phyloP scores from a whole-genome alignment of 2,329 filamentous ascomycete species.

The Colletotrichum eleusines region DNA sequence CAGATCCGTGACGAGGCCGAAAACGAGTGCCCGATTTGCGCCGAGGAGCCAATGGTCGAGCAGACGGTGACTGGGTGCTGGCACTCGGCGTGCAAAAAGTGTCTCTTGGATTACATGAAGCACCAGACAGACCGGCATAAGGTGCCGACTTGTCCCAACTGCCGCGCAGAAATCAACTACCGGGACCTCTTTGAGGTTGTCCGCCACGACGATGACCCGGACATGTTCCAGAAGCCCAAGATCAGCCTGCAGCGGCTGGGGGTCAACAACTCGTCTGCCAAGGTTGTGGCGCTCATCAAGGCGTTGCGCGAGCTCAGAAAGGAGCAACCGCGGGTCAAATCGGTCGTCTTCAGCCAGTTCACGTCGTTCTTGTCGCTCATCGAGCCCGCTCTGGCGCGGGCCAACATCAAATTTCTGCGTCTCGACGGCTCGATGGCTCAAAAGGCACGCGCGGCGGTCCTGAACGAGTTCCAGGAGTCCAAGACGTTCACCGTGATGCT shows the following conservation, averaged over 20 bases:
- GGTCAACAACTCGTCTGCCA: constrained; percentile 81
- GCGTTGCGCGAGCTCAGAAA: constrained; percentile 78
- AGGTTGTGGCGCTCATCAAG: constrained; percentile 83
- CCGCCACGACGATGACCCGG: constrained; percentile 75
- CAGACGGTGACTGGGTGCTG: constrained; percentile 96
- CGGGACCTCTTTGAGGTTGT: constrained; percentile 94
- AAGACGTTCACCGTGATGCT: constrained; percentile 79
- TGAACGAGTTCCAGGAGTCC: constrained; percentile 76
- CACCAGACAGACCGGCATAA: constrained; percentile 84
- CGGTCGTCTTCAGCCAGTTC: constrained; percentile 96
- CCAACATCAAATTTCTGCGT: constrained; percentile 83
- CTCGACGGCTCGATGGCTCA: constrained; percentile 93
- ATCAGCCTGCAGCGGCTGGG: constrained; percentile 73
- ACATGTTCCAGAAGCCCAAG: constrained; percentile 60
- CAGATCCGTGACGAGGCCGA: constrained; percentile 92
- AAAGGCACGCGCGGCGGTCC: constrained; percentile 82
- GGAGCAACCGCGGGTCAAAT: constrained; percentile 79
- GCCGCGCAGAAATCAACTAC: constrained; percentile 83
- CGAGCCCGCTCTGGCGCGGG: constrained; percentile 79
- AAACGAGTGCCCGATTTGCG: constrained; percentile 93
- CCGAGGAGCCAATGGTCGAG: constrained; percentile 95
- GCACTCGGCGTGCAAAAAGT: constrained; percentile 97
- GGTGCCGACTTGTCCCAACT: constrained; percentile 88
- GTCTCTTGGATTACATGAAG: constrained; percentile 88
- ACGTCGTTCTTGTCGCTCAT: constrained; percentile 96